A percentile compares a stretch with the other conserved stretches of the same genome.
Evolutionary conservation across 495 filamentous ascomycete genomes (phyloP).

Genomic region (Hypoxylon trugodes): DNA sequence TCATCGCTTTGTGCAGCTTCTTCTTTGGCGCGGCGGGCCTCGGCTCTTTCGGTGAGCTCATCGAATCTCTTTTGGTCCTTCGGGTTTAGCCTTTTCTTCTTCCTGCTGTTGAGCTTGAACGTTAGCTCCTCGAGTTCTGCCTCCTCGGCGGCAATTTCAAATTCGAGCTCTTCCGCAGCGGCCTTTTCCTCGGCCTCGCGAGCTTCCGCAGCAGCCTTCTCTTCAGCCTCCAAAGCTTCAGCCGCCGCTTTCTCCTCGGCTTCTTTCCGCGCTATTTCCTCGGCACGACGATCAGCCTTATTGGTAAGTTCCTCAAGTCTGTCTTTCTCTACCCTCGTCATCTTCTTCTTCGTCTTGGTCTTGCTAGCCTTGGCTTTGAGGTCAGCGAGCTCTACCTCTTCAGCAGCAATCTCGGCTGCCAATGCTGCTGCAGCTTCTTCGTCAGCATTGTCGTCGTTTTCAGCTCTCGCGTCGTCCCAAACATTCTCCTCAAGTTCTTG

Average conservation of each 20-base stretch:
- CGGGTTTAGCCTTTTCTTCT: slow-evolving; percentile 45
- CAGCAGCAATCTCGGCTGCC: slow-evolving; percentile 42
- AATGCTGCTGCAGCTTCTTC: slow-evolving; percentile 24
- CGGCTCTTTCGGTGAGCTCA: slow-evolving; percentile 48
- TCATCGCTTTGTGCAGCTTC: slow-evolving; percentile 45
- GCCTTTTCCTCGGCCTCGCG: slow-evolving; percentile 30
- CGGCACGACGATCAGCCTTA: slow-evolving; percentile 40
- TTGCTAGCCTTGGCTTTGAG: slow-evolving; percentile 48
- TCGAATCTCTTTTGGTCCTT: slow-evolving; percentile 49
- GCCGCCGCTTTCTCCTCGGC: slow-evolving; percentile 36
- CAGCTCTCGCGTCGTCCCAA: slow-evolving; percentile 35
- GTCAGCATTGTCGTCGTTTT: slow-evolving; percentile 27
- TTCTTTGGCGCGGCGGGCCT: slow-evolving; percentile 39
- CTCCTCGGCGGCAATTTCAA: slow-evolving; percentile 42
- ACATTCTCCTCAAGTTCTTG: slow-evolving; percentile 34
- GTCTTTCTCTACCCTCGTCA: slow-evolving; percentile 39
- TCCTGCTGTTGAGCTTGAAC: slow-evolving; percentile 31
- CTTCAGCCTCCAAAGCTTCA: slow-evolving; percentile 31
- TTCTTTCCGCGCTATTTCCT: slow-evolving; percentile 42
- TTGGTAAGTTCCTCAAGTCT: slow-evolving; percentile 49
- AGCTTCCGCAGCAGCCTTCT: slow-evolving; percentile 22
- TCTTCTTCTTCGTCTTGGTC: slow-evolving; percentile 41
- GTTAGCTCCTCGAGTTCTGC: slow-evolving; percentile 31
- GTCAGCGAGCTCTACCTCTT: slow-evolving; percentile 48
- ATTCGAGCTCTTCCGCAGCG: slow-evolving; percentile 35